Evolutionary conservation across 2,329 filamentous ascomycete genomes (phyloP), one percentile per base, ranked within the genome.

Genomic region (Cladosporium halotolerans): DNA sequence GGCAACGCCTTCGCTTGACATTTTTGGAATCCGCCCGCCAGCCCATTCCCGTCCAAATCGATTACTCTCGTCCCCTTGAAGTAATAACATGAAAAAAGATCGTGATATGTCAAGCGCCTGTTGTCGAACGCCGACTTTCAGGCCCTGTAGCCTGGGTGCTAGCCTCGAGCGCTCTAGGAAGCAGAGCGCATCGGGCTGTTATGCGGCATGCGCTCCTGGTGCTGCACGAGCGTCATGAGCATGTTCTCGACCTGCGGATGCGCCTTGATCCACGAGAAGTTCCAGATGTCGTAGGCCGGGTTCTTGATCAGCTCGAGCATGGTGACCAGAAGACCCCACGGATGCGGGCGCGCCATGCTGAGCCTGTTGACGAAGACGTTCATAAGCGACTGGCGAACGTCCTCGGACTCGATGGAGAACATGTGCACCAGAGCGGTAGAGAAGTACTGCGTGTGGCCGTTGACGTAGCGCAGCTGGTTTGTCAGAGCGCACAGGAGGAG

Each of bases 251-350:
- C 90, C 77, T 96, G 90, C 60, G 90, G 90, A 61, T 86, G 83
- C 60, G 85, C 81, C 76, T 96, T 95, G 72, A 97, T 88, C 64
- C 95, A 96, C 23, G 89, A 88, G 60, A 96, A 78, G 47, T 93
- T 88, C 76, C 95, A 97, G 77, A 99, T 95, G 66, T 84, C 84
- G 70, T 92, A 95, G 66, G 84, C 88, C 51, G 88, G 85, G 68
- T 95, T 96, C 77, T 95, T 95, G 61, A 95, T 78, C 54, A 99
- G 79, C 74, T 97, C 93, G 58, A 93, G 75, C 57, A 95, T 80
- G 34, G 90, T 92, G 58, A 91, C 85, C 68, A 96, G 85, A 41
- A 99, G 75, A 10, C 95, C 95, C 92, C 92, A 97, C 14, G 95
- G 92, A 68, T 97, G 92, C 49, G 92, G 92, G 73, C 91, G 89